These are phyloP conservation scores for Stereocaulon alpinum DNA, from an alignment of 495 filamentous ascomycete species.

Conservation along the genomic window DNA sequence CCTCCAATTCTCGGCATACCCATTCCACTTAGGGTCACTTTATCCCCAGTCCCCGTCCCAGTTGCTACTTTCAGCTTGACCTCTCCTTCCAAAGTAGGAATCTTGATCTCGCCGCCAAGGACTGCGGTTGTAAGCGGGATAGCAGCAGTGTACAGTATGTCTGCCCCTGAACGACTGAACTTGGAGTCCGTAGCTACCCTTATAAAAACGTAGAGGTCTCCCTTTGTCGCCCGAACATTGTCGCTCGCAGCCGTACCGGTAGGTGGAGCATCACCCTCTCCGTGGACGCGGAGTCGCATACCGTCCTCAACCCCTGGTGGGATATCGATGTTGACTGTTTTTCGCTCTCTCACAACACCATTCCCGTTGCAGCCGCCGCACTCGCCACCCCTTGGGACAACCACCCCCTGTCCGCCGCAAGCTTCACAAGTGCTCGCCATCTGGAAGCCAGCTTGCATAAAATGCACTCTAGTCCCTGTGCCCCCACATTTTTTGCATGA, in stretches of 20 bases:
- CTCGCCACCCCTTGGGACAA: conserved; percentile 63
- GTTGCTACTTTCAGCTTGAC: conserved; percentile 80
- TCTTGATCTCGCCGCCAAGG: conserved; percentile 75
- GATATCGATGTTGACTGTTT: conserved; percentile 77
- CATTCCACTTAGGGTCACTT: conserved; percentile 72
- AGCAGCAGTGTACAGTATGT: conserved; percentile 83
- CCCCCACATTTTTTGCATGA: conserved; percentile 75
- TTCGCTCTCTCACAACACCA: conserved; percentile 66
- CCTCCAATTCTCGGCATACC: conserved; percentile 76
- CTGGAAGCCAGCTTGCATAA: conserved; percentile 88
- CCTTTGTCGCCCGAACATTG: conserved; percentile 49
- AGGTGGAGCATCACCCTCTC: conserved; percentile 77
- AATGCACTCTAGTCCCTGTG: conserved; percentile 74
- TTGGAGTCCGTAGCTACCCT: conserved; percentile 73
- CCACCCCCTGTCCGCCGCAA: conserved; percentile 66
- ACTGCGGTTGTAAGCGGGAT: conserved; percentile 89
- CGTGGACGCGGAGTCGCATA: conserved; percentile 71
- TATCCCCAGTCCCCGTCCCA: conserved; percentile 87
- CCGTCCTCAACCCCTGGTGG: conserved; percentile 92
- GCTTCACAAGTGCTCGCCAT: conserved; percentile 78
- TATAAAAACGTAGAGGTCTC: conserved; percentile 82
- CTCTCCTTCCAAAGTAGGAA: conserved; percentile 84
- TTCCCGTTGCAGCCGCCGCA: conserved; percentile 69
- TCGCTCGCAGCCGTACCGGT: conserved; percentile 52
- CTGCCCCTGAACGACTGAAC: conserved; percentile 74